These are phyloP conservation scores for Lathyrus tuberosus DNA, from an alignment of 306 rosid species.

Conservation along the genomic window DNA sequence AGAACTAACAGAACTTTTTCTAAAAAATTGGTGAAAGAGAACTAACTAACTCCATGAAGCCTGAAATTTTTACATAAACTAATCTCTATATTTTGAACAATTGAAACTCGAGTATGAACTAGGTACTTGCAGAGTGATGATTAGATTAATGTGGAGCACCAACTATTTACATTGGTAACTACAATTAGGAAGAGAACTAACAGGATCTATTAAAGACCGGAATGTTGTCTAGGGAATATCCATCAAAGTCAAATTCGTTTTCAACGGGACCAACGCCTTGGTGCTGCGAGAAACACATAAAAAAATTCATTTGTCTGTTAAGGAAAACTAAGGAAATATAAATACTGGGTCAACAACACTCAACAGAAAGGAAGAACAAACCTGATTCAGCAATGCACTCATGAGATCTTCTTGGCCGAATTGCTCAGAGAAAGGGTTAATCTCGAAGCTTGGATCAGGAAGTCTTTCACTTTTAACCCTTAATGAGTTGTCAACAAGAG, in stretches of 20 bases:
- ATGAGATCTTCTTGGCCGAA: conserved; percentile 89
- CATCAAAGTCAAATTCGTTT: conserved; percentile 81
- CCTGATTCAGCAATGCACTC: conserved; percentile 95
- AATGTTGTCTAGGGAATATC: conserved; percentile 80
- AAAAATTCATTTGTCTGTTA: not conserved
- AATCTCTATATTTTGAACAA: conserved; percentile 40
- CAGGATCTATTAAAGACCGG: conserved; percentile 57
- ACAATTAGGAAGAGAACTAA: conserved; percentile 45
- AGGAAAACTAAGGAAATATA: conserved; percentile 2
- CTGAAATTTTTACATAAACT: conserved; percentile 47
- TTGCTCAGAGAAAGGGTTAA: conserved; percentile 57
- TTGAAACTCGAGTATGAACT: conserved; percentile 41
- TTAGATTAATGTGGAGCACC: conserved; percentile 44
- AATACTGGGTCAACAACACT: not conserved
- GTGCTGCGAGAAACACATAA: conserved; percentile 57
- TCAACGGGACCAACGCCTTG: conserved; percentile 63
- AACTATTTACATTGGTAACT: conserved; percentile 64
- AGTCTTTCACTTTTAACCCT: conserved; percentile 66
- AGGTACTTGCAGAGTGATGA: conserved; percentile 52
- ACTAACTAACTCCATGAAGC: conserved; percentile 35
- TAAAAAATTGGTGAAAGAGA: too few species aligned
- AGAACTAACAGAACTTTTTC: too few species aligned
- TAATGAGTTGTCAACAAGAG: conserved; percentile 49
- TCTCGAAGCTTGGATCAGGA: conserved; percentile 46
- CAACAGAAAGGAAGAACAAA: conserved; percentile 40